Evolutionary conservation across 108 stramenopile genomes (phyloP), one percentile per base, ranked within the genome.

Genomic region (Nannochloropsis gaditana): DNA sequence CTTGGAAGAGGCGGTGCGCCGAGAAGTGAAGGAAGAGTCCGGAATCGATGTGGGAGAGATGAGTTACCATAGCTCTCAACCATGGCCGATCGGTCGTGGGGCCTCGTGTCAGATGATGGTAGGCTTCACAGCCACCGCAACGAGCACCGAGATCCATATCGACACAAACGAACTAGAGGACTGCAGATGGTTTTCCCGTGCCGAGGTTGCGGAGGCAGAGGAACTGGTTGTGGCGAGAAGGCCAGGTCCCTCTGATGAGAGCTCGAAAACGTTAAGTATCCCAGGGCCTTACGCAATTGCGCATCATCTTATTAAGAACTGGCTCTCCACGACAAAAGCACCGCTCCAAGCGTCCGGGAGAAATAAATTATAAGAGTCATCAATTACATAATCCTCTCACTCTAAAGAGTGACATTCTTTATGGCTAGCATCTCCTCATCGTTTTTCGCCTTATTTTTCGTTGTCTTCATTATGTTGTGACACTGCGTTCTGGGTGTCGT

Each of bases 1-100:
- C 42, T 42, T 86, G 21, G 83, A 86, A 59, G 19, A 41, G 59
- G 86, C 86, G 15, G 82, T 82, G 11, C 83, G 86, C 3, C 45
- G 86, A 44, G 86, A 86, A 59, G 86, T 86, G 1, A 83, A 79
- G 19, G 86, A 86, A 43, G 86, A 86, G 59, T 42, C 82, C 45
- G 86, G 86, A 41, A 43, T 86, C 5, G 21, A 10, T 43, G 86
- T 86, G 17, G 86, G 83, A n/a, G 47, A 83, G 17, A 83, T 86
- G 19, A 82, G 43, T 3, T 41, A 83, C 15, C 82, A 83, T 9
- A 82, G 59, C 15, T 83, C 86, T 2, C 86, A 86, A 44, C 86
- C 86, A 9, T 86, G 86, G 86, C 86, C 86, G 17, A 5, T 86
- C 17, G 86, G 86, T 9, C 41, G 82, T 9, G 86, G 82, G 5